A percentile compares a stretch with the other conserved stretches of the same genome.
These are phyloP conservation scores for Alternaria incomplexa DNA, from an alignment of 2,329 filamentous ascomycete genomes.

Conservation along the genomic window DNA sequence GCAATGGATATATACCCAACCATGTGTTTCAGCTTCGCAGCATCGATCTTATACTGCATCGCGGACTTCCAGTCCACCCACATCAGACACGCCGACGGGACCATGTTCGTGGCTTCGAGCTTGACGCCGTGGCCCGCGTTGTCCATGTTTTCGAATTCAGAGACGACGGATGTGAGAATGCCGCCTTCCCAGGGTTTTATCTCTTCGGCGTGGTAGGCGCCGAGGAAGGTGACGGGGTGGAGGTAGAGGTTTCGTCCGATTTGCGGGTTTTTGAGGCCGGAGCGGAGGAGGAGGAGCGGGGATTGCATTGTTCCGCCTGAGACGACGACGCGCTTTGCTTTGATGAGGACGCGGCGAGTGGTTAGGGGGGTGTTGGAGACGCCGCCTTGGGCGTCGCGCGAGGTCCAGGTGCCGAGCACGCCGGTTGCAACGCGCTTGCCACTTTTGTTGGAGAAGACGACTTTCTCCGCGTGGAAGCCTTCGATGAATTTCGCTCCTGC, in stretches of 20 bases:
- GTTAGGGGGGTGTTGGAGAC: constrained; percentile 60
- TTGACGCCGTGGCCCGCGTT: constrained; percentile 81
- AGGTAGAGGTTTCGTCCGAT: constrained; percentile 83
- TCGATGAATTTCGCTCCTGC: constrained; percentile 84
- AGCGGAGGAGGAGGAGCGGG: constrained; percentile 76
- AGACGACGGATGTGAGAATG: constrained; percentile 79
- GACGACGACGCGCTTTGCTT: constrained; percentile 81
- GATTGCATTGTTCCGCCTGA: constrained; percentile 77
- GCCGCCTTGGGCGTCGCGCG: constrained; percentile 68
- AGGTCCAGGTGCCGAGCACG: constrained; percentile 76
- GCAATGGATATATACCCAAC: constrained; percentile 75
- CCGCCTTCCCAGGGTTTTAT: constrained; percentile 69
- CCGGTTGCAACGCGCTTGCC: constrained; percentile 69
- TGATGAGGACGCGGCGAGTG: constrained; percentile 70
- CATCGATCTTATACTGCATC: constrained; percentile 73
- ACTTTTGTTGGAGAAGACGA: constrained; percentile 69
- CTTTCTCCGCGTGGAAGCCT: constrained; percentile 73
- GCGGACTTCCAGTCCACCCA: constrained; percentile 71
- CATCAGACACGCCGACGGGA: constrained; percentile 70
- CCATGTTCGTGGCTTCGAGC: constrained; percentile 77
- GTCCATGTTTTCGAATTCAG: constrained; percentile 81
- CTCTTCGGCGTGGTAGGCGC: constrained; percentile 72
- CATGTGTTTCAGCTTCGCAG: constrained; percentile 71
- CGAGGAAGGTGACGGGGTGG: constrained; percentile 69
- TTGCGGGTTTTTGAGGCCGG: constrained; percentile 79